Evolutionary conservation across 495 filamentous ascomycete genomes (phyloP), one percentile per base, ranked within the genome.

Genomic region (Trichocladium uniseriatum): DNA sequence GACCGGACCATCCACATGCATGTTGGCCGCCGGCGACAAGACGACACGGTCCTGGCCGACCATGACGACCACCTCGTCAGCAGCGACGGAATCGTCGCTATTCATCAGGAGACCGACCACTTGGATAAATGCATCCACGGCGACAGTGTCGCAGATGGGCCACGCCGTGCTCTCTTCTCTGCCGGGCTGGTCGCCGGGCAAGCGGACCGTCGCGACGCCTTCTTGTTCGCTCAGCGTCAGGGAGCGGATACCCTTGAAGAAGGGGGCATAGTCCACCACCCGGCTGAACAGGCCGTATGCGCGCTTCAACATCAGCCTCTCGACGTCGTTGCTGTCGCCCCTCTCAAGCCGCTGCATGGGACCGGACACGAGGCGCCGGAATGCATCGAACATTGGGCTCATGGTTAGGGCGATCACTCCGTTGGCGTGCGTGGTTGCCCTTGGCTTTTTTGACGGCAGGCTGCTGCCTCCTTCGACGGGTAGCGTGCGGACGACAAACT

Each of bases 21-120:
- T n/a, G n/a, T n/a, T n/a, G n/a, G 21, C 14, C 19, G 15, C 15
- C 14, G 2, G n/a, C 11, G 41, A 16, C 22, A 7, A 24, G 6
- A 29, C 21, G 28, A 10, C 27, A 29, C n/a, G n/a, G n/a, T n/a
- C n/a, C n/a, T n/a, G n/a, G n/a, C n/a, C n/a, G n/a, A n/a, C n/a
- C n/a, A n/a, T n/a, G n/a, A n/a, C n/a, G n/a, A n/a, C n/a, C n/a
- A n/a, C n/a, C n/a, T n/a, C n/a, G 39, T 42, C 29, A 1, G 8
- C 15, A 5, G 21, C 27, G 21, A 22, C 21, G 16, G 11, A 8
- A 32, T 38, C 32, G 29, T 11, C 60, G 38, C 52, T 58, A 39
- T 69, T 70, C 20, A 65, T 59, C 5, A 63, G 49, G 3, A 70
- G 47, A 13, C 68, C 65, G 3, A 57, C 60, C 14, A 67, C 63